phyloP scores from a whole-genome alignment of 306 rosid genomes.

The Rubus idaeus region DNA sequence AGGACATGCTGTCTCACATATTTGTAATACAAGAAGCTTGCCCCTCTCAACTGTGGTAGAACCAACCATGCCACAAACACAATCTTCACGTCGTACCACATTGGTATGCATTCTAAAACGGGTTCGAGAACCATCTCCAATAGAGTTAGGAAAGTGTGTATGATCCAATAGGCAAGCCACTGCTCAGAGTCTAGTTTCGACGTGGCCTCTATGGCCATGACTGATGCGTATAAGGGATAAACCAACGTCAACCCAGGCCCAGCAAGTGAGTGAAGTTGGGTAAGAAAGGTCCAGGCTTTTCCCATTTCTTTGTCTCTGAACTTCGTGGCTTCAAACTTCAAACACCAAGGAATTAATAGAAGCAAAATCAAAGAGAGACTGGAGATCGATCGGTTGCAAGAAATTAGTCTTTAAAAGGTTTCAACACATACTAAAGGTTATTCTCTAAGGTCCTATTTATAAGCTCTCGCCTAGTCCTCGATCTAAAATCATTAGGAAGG shows the following conservation, averaged over 20 bases:
- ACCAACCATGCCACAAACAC: conserved; percentile 76
- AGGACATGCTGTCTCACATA: conserved; percentile 49
- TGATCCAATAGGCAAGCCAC: conserved; percentile 94
- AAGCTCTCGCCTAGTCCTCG: background rate
- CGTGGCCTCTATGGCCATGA: conserved; percentile 68
- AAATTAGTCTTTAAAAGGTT: background rate
- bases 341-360: background rate
- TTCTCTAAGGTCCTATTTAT: background rate
- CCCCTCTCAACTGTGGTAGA: conserved; percentile 85
- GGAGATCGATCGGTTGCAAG: background rate
- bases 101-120: conserved; percentile 62
- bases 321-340: background rate
- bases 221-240: conserved; percentile 87
- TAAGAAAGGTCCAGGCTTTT: conserved; percentile 51
- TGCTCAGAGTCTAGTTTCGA: conserved; percentile 65
- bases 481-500: background rate
- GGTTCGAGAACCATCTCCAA: conserved; percentile 68
- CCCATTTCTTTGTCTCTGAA: conserved; percentile 37
- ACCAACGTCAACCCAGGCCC: conserved; percentile 63
- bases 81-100: conserved; percentile 68
- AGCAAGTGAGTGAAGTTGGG: conserved; percentile 66
- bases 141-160: conserved; percentile 78
- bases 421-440: background rate
- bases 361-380: background rate
- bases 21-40: conserved; percentile 70